These are phyloP conservation scores for Scytalidium lignicola DNA, from an alignment of 2,329 filamentous ascomycete species.

Conservation along the genomic window DNA sequence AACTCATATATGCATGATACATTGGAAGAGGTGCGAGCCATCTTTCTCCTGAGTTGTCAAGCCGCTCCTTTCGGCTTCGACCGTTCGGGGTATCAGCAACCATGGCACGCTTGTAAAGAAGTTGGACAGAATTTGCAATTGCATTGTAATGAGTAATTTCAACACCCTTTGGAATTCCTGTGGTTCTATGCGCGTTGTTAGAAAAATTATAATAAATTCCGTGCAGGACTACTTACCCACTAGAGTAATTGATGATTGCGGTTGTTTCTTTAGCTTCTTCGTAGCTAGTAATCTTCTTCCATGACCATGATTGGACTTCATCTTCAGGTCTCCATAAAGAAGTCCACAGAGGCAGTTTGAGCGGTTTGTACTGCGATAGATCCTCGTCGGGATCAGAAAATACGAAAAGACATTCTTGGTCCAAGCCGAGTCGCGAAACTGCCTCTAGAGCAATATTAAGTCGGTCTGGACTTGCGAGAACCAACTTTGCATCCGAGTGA, in stretches of 20 bases:
- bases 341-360: no score
- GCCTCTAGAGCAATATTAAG: not conserved
- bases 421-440: not conserved
- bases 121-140: constrained; percentile 55
- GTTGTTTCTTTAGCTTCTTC: constrained; percentile 30
- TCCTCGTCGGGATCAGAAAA: no score
- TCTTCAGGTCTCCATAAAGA: no score
- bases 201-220: not conserved
- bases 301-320: constrained; percentile 4
- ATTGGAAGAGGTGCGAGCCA: constrained; percentile 51
- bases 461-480: not conserved
- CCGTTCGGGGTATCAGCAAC: not conserved
- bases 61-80: constrained; percentile 14
- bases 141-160: constrained; percentile 73
- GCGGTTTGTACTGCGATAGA: no score
- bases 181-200: constrained; percentile 30
- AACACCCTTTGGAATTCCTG: constrained; percentile 77
- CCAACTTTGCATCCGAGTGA: constrained; percentile 1
- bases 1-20: constrained; percentile 57
- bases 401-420: no score
- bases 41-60: constrained; percentile 47
- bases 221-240: not conserved
- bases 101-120: constrained; percentile 32
- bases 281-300: constrained; percentile 45
- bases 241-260: constrained; percentile 12